Conservation (phyloP, 345 rosid species). For the Luvunga scandens region DNA sequence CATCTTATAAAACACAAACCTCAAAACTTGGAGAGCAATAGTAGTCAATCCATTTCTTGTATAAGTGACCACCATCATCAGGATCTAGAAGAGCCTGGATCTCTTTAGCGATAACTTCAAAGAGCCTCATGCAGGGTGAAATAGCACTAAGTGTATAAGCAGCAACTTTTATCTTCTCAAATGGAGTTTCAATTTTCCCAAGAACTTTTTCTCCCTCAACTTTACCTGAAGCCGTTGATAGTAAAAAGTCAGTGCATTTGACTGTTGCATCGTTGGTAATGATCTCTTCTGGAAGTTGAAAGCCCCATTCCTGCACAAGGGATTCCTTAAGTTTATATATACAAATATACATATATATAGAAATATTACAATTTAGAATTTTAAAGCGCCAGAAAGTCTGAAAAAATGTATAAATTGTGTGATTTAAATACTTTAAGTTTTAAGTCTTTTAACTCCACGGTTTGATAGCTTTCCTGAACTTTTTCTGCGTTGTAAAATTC, state of each 20-base stretch:
- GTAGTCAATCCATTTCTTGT: conserved; percentile 53
- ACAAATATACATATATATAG: no score
- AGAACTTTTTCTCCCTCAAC: conserved; percentile 46
- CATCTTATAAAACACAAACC: conserved; percentile 24
- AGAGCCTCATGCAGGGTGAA: conserved; percentile 52
- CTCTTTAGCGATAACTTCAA: conserved; percentile 40
- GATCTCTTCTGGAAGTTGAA: conserved; percentile 36
- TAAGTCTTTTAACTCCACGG: no score
- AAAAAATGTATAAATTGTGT: no score
- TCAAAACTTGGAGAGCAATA: conserved; percentile 44
- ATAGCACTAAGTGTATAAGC: conserved; percentile 56
- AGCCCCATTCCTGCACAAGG: conserved; percentile 47
- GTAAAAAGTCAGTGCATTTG: conserved; percentile 44
- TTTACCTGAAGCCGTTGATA: conserved; percentile 56
- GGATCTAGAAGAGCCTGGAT: conserved; percentile 38
- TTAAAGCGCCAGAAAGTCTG: no score
- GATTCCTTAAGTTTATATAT: conserved; percentile 12
- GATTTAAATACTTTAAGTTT: no score
- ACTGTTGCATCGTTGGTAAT: conserved; percentile 23
- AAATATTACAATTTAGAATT: no score
- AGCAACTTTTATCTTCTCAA: conserved; percentile 58
- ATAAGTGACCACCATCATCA: conserved; percentile 37
- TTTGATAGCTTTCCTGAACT: no score
- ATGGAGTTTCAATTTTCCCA: conserved; percentile 53
- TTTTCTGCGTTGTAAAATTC: no score